These are phyloP conservation scores for Zychaea mexicana DNA, from an alignment of 371 early-diverging fungal genomes.

Conservation along the genomic window DNA sequence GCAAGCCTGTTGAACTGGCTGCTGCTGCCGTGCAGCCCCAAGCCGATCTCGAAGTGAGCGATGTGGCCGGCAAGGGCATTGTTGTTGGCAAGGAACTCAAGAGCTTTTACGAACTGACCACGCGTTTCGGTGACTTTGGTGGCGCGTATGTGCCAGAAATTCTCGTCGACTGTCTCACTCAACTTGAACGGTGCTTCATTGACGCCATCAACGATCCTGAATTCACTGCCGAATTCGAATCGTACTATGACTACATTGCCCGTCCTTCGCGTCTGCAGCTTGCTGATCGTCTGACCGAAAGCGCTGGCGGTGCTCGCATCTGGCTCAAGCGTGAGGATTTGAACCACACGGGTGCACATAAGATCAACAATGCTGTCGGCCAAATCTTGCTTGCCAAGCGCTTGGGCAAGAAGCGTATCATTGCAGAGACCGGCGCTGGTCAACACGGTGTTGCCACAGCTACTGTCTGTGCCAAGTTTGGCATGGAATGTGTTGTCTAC, in stretches of 20 bases:
- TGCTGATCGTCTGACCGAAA: conserved; percentile 83
- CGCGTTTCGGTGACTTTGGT: conserved; percentile 94
- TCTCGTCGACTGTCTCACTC: conserved; percentile 88
- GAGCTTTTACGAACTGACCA: conserved; percentile 56
- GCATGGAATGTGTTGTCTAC: conserved; percentile 93
- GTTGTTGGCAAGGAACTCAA: conserved; percentile 26
- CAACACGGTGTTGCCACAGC: conserved; percentile 99
- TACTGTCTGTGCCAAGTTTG: conserved; percentile 97
- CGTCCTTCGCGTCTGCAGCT: conserved; percentile 88
- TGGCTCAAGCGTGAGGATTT: conserved; percentile 98
- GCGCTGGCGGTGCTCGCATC: conserved; percentile 86
- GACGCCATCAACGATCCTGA: conserved; percentile 81
- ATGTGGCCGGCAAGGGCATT: conserved; percentile 20
- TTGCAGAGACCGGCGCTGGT: conserved; percentile 98
- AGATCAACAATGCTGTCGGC: conserved; percentile 97
- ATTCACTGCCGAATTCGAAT: conserved; percentile 90
- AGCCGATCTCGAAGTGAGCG: conserved; percentile 39
- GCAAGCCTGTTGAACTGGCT: conserved; percentile 32
- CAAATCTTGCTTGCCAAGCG: conserved; percentile 93
- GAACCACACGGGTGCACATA: conserved; percentile 98
- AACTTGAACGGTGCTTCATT: conserved; percentile 84
- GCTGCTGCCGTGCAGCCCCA: conserved; percentile 27
- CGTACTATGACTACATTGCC: conserved; percentile 90
- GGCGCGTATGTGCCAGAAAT: conserved; percentile 97
- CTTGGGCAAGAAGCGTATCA: conserved; percentile 94